These are phyloP conservation scores for Blastomyces gilchristii DNA, from an alignment of 2,329 filamentous ascomycete species.

Conservation along the genomic window DNA sequence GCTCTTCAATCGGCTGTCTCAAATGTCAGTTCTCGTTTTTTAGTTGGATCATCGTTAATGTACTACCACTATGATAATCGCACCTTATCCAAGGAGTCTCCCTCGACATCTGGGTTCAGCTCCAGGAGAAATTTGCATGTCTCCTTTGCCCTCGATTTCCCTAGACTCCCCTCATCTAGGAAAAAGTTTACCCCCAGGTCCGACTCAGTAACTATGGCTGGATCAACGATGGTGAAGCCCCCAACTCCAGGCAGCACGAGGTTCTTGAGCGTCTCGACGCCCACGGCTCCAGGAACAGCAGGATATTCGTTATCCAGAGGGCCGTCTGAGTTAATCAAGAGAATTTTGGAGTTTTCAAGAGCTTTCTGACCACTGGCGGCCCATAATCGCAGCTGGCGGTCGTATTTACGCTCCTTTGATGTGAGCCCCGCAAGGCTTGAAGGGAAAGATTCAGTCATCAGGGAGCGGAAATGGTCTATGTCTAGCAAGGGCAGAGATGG, in stretches of 20 bases:
- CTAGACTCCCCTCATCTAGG: conserved; percentile 66
- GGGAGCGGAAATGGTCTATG: background rate
- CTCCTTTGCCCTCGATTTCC: conserved; percentile 66
- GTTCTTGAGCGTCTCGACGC: conserved; percentile 89
- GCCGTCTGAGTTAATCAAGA: conserved; percentile 65
- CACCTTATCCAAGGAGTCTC: conserved; percentile 55
- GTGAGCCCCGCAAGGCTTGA: conserved; percentile 39
- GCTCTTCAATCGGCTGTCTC: conserved; percentile 28
- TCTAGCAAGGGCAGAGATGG: background rate
- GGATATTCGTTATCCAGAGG: conserved; percentile 27
- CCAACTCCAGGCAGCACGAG: conserved; percentile 90
- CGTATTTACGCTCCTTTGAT: conserved; percentile 68
- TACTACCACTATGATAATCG: background rate
- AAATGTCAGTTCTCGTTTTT: conserved; percentile 9
- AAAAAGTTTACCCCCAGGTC: conserved; percentile 98
- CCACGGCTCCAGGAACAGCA: conserved; percentile 66
- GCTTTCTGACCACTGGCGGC: conserved; percentile 84
- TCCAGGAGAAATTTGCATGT: conserved; percentile 69
- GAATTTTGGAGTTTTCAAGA: conserved; percentile 81
- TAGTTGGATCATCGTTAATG: too few relatives aligned
- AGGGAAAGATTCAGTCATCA: conserved; percentile 31
- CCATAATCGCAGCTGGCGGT: conserved; percentile 91
- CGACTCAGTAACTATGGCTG: conserved; percentile 61
- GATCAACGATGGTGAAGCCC: conserved; percentile 81
- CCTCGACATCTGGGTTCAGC: conserved; percentile 84